Evolutionary conservation across 2,329 filamentous ascomycete species (phyloP).

Genomic region (Microcyclospora tardicrescens): DNA sequence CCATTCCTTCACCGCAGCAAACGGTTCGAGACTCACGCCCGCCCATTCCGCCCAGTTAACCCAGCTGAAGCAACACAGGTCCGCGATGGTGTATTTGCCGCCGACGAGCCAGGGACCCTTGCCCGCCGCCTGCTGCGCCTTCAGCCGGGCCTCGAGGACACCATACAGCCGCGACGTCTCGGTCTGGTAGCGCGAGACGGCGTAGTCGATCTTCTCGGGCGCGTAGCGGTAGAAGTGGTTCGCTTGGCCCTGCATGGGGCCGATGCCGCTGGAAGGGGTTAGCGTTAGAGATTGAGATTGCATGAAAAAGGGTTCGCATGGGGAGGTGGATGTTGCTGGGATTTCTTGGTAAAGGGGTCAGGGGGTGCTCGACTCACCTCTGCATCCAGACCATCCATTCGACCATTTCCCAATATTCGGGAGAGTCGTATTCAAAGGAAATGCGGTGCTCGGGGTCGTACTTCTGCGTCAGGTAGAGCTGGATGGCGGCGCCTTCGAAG

Average conservation of each 20-base stretch:
- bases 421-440: conserved; percentile 28
- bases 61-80: conserved; percentile 36
- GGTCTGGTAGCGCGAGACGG: conserved; percentile 34
- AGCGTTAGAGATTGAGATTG: too few species aligned
- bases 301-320: too few species aligned
- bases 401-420: conserved; percentile 32
- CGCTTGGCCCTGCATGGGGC: conserved; percentile 34
- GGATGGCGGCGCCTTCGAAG: conserved; percentile 35
- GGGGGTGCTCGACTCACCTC: conserved; percentile 10
- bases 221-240: conserved; percentile 37
- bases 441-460: conserved; percentile 31
- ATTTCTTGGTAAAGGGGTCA: too few species aligned
- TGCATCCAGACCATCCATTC: conserved; percentile 37
- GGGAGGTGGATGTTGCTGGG: too few species aligned
- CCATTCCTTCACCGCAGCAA: conserved; percentile 21
- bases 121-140: conserved; percentile 8
- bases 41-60: conserved; percentile 32
- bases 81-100: conserved; percentile 35
- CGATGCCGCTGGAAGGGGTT: conserved; percentile 12
- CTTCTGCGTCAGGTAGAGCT: conserved; percentile 32
- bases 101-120: conserved; percentile 32
- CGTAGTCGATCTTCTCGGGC: conserved; percentile 30
- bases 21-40: conserved; percentile 20
- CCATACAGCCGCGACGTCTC: conserved; percentile 37
- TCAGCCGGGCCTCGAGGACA: conserved; percentile 32